A percentile compares a stretch with the other conserved stretches of the same genome.
These are phyloP conservation scores for Seminavis robusta DNA, from an alignment of 108 stramenopile species.

Conservation along the genomic window DNA sequence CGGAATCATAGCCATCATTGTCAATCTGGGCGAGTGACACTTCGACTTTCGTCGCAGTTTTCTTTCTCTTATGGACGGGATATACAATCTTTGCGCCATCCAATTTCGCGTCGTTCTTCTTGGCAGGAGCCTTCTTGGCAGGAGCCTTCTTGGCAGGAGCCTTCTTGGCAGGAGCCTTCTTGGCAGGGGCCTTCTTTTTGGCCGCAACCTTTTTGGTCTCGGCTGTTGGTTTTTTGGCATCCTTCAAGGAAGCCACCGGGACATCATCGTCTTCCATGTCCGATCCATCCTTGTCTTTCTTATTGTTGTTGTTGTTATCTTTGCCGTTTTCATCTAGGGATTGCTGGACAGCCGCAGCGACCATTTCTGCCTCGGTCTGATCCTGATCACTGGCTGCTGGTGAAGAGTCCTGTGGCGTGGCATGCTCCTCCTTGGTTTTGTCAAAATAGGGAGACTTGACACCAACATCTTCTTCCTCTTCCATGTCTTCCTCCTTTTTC, in stretches of 20 bases:
- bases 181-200: no score
- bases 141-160: no score
- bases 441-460: conserved; percentile 2
- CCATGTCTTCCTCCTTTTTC: conserved; percentile 16
- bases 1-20: no score
- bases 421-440: conserved; percentile 10
- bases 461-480: conserved; percentile 1
- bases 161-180: no score
- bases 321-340: no score
- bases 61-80: neutral
- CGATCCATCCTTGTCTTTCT: no score
- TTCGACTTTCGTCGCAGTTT: conserved; percentile 1
- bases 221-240: no score
- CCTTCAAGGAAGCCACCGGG: no score
- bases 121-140: conserved; percentile 3
- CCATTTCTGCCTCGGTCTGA: conserved; percentile 1
- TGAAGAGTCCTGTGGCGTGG: neutral
- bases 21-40: neutral
- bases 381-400: conserved; percentile 9
- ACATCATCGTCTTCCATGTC: no score
- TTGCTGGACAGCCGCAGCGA: no score
- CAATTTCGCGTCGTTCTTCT: neutral
- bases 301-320: conserved; percentile 7
- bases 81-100: neutral
- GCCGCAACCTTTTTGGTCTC: no score